Evolutionary conservation across 106 monocot genomes (phyloP).

Genomic region (Allium sativum): DNA sequence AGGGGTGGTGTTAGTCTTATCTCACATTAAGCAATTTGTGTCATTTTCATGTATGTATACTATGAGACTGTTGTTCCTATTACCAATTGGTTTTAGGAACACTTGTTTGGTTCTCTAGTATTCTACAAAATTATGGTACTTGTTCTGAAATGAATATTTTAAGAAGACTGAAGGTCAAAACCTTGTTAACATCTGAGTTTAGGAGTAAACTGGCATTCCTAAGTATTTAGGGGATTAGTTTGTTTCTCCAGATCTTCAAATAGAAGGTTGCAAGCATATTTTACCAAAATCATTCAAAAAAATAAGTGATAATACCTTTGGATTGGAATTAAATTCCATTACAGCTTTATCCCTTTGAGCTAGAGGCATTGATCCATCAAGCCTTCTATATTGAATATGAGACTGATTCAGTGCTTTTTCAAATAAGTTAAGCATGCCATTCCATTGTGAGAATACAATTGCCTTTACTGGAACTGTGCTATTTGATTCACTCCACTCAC

Average conservation of each 20-base stretch:
- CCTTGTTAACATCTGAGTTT: too few relatives aligned
- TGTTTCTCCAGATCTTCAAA: neutral
- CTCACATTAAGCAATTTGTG: too few relatives aligned
- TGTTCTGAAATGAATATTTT: too few relatives aligned
- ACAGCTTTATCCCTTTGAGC: slow-evolving; percentile 65
- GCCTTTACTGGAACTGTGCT: slow-evolving; percentile 48
- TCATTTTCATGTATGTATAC: too few relatives aligned
- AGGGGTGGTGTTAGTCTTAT: too few relatives aligned
- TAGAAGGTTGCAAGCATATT: neutral
- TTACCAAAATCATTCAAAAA: neutral
- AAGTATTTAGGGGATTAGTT: too few relatives aligned
- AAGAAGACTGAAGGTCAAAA: too few relatives aligned
- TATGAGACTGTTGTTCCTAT: too few relatives aligned
- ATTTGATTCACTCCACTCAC: neutral
- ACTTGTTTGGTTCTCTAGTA: too few relatives aligned
- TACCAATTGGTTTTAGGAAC: too few relatives aligned
- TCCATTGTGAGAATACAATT: slow-evolving; percentile 97
- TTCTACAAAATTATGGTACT: too few relatives aligned
- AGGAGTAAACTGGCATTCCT: too few relatives aligned
- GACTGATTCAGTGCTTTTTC: slow-evolving; percentile 52
- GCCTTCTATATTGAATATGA: slow-evolving; percentile 72
- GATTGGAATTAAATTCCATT: slow-evolving; percentile 71
- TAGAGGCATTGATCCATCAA: slow-evolving; percentile 86
- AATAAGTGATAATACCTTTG: slow-evolving; percentile 45
- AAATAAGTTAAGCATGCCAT: slow-evolving; percentile 78